Conservation (phyloP, 1,139 yeast genomes). For the Protomyces arabidopsidicola region DNA sequence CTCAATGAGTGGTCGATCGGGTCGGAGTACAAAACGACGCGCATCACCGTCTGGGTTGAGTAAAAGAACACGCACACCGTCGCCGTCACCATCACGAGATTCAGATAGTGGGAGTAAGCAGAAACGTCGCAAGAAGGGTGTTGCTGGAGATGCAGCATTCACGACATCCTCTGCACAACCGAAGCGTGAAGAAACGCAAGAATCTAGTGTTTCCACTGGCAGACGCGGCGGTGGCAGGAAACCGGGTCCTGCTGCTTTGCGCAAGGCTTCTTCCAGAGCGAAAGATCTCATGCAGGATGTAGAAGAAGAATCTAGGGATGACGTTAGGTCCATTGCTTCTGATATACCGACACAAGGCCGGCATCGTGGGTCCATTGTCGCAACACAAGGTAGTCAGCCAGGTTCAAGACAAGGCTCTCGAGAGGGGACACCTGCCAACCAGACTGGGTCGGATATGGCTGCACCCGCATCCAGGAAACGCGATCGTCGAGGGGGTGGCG, state of each 20-base stretch:
- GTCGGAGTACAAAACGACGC: constrained; percentile 8
- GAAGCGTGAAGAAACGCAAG: constrained; percentile 6
- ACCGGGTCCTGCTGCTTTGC: background rate
- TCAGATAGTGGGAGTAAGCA: background rate
- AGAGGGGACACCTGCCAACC: background rate
- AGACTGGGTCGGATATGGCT: background rate
- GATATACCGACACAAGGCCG: background rate
- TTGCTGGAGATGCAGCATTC: background rate
- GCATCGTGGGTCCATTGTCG: background rate
- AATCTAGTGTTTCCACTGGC: background rate
- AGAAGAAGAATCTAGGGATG: background rate
- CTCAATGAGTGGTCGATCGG: constrained; percentile 13
- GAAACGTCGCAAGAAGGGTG: constrained; percentile 20
- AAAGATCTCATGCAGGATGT: background rate
- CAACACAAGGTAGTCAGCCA: background rate
- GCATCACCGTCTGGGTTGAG: constrained; percentile 6
- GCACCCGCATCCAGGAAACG: background rate
- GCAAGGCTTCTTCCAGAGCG: background rate
- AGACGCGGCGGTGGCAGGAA: background rate
- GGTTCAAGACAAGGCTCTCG: background rate
- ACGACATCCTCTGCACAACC: background rate
- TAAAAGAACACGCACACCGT: constrained; percentile 21
- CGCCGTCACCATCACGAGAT: constrained; percentile 9
- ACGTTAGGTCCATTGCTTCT: background rate
- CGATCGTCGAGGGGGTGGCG: background rate